phyloP scores from a whole-genome alignment of 352 stramenopile genomes.

The Phytopythium litorale region DNA sequence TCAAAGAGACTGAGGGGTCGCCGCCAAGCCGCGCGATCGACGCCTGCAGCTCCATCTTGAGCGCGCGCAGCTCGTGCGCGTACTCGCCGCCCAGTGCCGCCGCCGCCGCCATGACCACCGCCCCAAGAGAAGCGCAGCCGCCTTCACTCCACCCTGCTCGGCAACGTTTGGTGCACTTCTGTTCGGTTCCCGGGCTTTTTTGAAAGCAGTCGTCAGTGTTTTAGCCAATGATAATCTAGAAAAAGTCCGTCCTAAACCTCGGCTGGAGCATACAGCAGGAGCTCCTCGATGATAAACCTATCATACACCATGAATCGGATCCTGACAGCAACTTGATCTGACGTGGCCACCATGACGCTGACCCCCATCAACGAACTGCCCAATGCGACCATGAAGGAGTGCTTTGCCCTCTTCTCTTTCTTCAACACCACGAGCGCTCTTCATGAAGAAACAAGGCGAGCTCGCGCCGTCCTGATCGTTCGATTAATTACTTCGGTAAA shows the following conservation, averaged over 20 bases:
- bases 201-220: not conserved
- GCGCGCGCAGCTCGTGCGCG: constrained; percentile 47
- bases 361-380: not conserved
- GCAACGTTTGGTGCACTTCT: not conserved
- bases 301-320: not conserved
- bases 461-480: not conserved
- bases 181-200: constrained; percentile 1
- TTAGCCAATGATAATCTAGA: not conserved
- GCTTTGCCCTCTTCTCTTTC: too few species aligned
- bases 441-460: not conserved
- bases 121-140: not conserved
- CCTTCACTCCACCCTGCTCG: not conserved
- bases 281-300: not conserved
- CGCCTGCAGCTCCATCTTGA: constrained; percentile 56
- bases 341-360: not conserved
- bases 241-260: not conserved
- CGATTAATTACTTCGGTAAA: constrained; percentile 4
- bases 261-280: not conserved
- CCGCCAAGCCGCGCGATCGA: constrained; percentile 35
- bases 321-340: not conserved
- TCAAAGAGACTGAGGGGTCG: not conserved
- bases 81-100: constrained; percentile 12
- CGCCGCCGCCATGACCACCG: not conserved
- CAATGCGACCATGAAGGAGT: not conserved
- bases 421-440: not conserved